A percentile compares a stretch with the other conserved stretches of the same genome.
Conservation (phyloP, 108 stramenopile genomes). For the Fragilaria radians region DNA sequence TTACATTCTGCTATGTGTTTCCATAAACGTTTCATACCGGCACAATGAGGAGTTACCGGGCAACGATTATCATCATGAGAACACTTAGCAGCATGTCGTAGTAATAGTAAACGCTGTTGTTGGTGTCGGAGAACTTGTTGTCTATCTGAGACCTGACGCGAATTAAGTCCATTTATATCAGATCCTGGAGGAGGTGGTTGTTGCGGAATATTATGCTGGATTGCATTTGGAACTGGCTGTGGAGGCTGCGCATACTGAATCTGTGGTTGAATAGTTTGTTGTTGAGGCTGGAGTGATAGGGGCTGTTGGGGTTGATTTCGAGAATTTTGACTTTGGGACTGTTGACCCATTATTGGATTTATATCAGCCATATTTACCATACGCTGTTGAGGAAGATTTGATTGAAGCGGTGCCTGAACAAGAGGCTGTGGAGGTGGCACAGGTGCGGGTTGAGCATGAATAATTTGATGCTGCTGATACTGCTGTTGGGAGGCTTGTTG, state of each 20-base stretch:
- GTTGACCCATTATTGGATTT: constrained; percentile 62
- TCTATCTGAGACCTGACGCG: constrained; percentile 66
- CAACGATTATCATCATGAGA: constrained; percentile 90
- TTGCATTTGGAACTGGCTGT: constrained; percentile 12
- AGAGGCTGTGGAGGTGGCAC: constrained; percentile 21
- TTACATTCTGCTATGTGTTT: constrained; percentile 99
- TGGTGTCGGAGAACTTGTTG: constrained; percentile 97
- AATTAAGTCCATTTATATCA: constrained; percentile 15
- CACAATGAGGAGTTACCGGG: constrained; percentile 94
- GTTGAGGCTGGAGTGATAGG: neutral
- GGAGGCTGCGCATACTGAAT: constrained; percentile 32
- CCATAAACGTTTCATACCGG: constrained; percentile 95
- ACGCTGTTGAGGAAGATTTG: constrained; percentile 27
- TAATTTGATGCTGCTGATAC: neutral
- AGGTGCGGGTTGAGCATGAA: constrained; percentile 9
- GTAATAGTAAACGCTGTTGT: constrained; percentile 94
- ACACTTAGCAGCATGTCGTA: constrained; percentile 99
- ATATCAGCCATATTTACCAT: constrained; percentile 80
- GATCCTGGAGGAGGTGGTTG: constrained; percentile 10
- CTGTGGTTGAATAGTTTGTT: neutral
- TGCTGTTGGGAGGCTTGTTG: neutral
- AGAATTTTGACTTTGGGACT: constrained; percentile 12
- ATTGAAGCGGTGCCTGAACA: neutral
- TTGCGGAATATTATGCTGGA: constrained; percentile 14
- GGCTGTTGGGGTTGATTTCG: constrained; percentile 17